phyloP scores from a whole-genome alignment of 2,329 filamentous ascomycete species.

The Pseudogymnoascus sp. region DNA sequence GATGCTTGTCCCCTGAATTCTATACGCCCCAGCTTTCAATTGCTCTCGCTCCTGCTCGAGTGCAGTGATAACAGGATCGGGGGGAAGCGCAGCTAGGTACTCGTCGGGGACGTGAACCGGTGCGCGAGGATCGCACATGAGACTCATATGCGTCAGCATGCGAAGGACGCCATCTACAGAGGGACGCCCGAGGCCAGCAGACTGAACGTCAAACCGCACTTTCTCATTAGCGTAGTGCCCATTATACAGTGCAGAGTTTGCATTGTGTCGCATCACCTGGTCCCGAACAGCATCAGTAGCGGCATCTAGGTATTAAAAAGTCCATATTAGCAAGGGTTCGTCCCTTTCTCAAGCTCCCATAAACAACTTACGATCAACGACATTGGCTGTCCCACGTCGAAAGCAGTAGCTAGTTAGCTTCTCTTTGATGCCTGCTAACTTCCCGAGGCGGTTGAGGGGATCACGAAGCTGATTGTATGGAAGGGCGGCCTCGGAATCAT shows the following conservation, averaged over 20 bases:
- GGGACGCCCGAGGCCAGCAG: too few species aligned
- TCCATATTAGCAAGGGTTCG: constrained; percentile 2
- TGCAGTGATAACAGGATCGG: constrained; percentile 1
- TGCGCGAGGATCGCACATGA: constrained; percentile 9
- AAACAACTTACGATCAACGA: constrained; percentile 17
- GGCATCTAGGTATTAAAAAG: constrained; percentile 2
- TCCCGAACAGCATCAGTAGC: constrained; percentile 10
- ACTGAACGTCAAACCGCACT: too few species aligned
- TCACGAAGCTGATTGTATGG: constrained; percentile 7
- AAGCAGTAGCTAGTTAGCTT: constrained; percentile 20
- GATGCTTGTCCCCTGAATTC: constrained; percentile 8
- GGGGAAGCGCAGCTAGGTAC: constrained; percentile 1
- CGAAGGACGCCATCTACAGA: too few species aligned
- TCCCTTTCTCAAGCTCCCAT: background rate
- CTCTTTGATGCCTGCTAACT: constrained; percentile 11
- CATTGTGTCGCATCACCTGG: constrained; percentile 13
- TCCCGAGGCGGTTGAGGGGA: constrained; percentile 14
- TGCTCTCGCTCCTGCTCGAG: constrained; percentile 8
- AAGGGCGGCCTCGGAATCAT: background rate
- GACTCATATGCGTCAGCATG: constrained; percentile 10
- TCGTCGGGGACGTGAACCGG: background rate
- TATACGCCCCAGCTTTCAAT: constrained; percentile 5
- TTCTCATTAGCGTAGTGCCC: constrained; percentile 11
- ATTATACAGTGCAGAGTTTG: constrained; percentile 5
- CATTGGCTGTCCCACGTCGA: constrained; percentile 17